These are phyloP conservation scores for Sambucus nigra DNA, from an alignment of 129 eudicot genomes.

Conservation along the genomic window DNA sequence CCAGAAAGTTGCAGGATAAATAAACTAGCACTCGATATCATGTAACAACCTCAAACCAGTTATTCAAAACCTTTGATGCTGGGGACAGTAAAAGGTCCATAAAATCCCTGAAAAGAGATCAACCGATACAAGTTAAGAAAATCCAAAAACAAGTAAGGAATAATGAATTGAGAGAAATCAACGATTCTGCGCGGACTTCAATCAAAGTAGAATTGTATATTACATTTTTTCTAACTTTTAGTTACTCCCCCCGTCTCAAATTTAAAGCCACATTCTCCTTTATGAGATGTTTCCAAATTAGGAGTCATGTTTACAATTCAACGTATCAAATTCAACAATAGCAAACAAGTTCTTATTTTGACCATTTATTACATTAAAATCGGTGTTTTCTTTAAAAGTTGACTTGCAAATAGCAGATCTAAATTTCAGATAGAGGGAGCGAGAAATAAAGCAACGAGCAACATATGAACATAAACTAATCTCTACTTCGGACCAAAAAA, in stretches of 20 bases:
- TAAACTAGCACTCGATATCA: slow-evolving; percentile 13
- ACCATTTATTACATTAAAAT: too few species aligned
- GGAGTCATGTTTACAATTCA: too few species aligned
- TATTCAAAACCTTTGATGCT: slow-evolving; percentile 89
- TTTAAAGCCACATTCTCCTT: too few species aligned
- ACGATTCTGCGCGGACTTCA: background rate
- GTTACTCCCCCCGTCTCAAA: too few species aligned
- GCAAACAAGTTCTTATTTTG: too few species aligned
- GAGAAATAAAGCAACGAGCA: too few species aligned
- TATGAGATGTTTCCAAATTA: too few species aligned
- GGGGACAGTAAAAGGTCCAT: slow-evolving; percentile 88
- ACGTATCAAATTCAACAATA: too few species aligned
- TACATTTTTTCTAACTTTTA: background rate
- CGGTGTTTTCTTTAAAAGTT: too few species aligned
- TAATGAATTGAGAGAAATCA: background rate
- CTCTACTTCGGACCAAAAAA: slow-evolving; percentile 9
- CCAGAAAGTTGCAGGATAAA: slow-evolving; percentile 7
- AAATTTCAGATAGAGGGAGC: too few species aligned
- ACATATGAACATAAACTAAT: slow-evolving; percentile 9
- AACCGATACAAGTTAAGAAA: slow-evolving; percentile 10
- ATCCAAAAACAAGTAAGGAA: background rate
- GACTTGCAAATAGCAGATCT: too few species aligned
- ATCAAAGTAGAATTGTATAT: background rate
- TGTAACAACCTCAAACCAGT: slow-evolving; percentile 92
- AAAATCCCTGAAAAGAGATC: slow-evolving; percentile 62